A percentile compares a stretch with the other conserved stretches of the same genome.
Conservation (phyloP, 306 rosid species). For the Leucaena leucocephala region DNA sequence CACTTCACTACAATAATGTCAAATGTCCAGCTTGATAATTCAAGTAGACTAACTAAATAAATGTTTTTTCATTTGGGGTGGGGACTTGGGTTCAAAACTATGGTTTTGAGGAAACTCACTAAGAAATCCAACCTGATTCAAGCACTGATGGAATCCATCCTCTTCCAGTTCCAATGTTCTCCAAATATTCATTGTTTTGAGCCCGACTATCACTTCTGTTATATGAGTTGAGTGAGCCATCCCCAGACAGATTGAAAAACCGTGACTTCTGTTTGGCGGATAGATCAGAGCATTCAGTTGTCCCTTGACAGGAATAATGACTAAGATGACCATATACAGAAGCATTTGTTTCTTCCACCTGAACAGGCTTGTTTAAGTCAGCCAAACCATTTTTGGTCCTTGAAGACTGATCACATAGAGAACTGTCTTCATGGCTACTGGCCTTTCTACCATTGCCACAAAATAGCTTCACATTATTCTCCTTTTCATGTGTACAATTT, state of each 20-base stretch:
- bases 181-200: constrained; percentile 50
- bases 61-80: background rate
- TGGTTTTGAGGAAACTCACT: constrained; percentile 24
- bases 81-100: background rate
- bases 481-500: constrained; percentile 40
- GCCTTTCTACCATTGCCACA: constrained; percentile 48
- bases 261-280: constrained; percentile 53
- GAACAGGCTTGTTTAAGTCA: constrained; percentile 87
- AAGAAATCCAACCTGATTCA: constrained; percentile 68
- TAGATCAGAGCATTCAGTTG: constrained; percentile 50
- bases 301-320: constrained; percentile 45
- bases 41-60: constrained; percentile 6
- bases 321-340: constrained; percentile 46
- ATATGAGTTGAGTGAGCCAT: constrained; percentile 48
- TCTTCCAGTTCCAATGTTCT: constrained; percentile 51
- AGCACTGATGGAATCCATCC: constrained; percentile 58
- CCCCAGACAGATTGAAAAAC: constrained; percentile 55
- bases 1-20: constrained; percentile 1
- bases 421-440: constrained; percentile 50
- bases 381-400: constrained; percentile 64
- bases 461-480: constrained; percentile 43
- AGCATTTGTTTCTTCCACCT: constrained; percentile 66
- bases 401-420: constrained; percentile 48
- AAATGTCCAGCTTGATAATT: constrained; percentile 12
- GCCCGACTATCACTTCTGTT: constrained; percentile 45